phyloP scores from a whole-genome alignment of 2,329 filamentous ascomycete species.

The Epichloe bromicola region DNA sequence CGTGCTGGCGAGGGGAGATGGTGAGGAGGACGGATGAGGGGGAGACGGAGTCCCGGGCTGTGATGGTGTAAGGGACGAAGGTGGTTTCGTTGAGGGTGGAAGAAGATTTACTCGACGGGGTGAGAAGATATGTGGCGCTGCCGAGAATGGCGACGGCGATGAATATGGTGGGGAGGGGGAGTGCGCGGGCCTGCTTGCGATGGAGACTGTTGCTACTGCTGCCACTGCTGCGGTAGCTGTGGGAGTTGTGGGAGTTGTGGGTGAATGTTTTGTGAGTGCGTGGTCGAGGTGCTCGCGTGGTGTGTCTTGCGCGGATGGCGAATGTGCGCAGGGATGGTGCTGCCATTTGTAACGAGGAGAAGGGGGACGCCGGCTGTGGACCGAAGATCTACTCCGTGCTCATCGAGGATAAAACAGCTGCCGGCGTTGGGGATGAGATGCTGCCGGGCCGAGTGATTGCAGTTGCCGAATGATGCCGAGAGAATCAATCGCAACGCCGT shows the following conservation, averaged over 20 bases:
- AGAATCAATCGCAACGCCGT: background rate
- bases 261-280: background rate
- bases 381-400: too few relatives aligned
- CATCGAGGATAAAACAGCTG: too few relatives aligned
- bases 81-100: conserved; percentile 39
- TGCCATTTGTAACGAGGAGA: background rate
- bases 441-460: too few relatives aligned
- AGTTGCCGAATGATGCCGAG: background rate
- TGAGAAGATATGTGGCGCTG: conserved; percentile 15
- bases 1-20: conserved; percentile 30
- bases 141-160: conserved; percentile 12
- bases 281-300: background rate
- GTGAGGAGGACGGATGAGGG: conserved; percentile 56
- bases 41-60: conserved; percentile 48
- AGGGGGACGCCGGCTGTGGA: too few relatives aligned
- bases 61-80: conserved; percentile 55
- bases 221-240: background rate
- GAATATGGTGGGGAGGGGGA: conserved; percentile 11
- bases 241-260: background rate
- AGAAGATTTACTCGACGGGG: conserved; percentile 12
- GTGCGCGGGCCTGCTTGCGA: conserved; percentile 17
- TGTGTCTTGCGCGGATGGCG: background rate
- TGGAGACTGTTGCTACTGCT: background rate
- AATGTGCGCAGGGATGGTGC: background rate
- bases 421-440: too few relatives aligned